A percentile compares a stretch with the other conserved stretches of the same genome.
Conservation (phyloP, 164 flowering plant species). For the Sextonia rubra region DNA sequence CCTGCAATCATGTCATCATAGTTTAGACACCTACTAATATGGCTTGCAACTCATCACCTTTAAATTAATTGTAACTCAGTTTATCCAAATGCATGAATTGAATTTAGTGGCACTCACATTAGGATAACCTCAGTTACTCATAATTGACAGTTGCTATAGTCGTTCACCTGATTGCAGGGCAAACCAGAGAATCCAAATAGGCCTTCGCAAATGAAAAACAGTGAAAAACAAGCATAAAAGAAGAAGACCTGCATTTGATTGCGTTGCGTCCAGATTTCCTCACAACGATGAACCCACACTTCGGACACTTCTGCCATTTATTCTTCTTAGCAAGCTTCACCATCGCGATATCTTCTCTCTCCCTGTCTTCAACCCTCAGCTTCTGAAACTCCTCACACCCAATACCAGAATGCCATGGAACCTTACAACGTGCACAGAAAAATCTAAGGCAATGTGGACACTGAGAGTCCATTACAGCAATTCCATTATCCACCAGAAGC, state of each 20-base stretch:
- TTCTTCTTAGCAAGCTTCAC: constrained; percentile 31
- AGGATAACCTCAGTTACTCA: too few relatives aligned
- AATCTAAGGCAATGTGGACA: constrained; percentile 35
- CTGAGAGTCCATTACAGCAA: constrained; percentile 13
- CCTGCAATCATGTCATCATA: too few relatives aligned
- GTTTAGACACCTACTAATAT: too few relatives aligned
- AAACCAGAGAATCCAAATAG: too few relatives aligned
- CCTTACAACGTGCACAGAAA: constrained; percentile 40
- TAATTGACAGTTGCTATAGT: not conserved
- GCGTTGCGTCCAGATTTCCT: constrained; percentile 28
- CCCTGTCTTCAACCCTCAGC: constrained; percentile 15
- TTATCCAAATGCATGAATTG: too few relatives aligned
- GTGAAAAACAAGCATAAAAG: not conserved
- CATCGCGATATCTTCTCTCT: constrained; percentile 27
- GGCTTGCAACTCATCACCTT: too few relatives aligned
- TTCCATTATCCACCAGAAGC: constrained; percentile 11
- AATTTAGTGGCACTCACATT: too few relatives aligned
- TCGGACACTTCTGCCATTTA: constrained; percentile 46
- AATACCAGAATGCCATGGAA: constrained; percentile 32
- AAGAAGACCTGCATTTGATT: constrained; percentile 38
- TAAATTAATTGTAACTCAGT: too few relatives aligned
- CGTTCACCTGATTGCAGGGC: not conserved
- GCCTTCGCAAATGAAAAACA: too few relatives aligned
- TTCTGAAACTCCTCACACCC: constrained; percentile 28
- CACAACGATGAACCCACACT: constrained; percentile 40